Percentiles rank a stretch among this genome's conserved stretches.
Conservation (phyloP, 1,139 yeast species). For the Citeromyces siamensis region DNA sequence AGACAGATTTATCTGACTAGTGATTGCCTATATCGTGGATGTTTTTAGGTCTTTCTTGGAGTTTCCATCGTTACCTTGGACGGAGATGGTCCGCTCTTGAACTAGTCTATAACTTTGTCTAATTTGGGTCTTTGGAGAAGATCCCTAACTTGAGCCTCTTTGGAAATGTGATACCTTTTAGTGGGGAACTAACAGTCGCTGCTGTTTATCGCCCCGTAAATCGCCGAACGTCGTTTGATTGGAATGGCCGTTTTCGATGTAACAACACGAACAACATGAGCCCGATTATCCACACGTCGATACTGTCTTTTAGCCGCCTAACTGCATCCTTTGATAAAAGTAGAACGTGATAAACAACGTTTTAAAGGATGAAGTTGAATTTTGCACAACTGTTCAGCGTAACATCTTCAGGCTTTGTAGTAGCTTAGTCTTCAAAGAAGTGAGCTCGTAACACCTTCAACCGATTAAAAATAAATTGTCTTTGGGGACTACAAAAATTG, state of each 20-base stretch:
- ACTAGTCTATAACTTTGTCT: constrained; percentile 74
- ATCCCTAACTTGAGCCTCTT: constrained; percentile 64
- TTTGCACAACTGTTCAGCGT: no score
- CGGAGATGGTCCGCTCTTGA: constrained; percentile 71
- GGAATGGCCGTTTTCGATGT: constrained; percentile 94
- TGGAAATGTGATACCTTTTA: constrained; percentile 48
- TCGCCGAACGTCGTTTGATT: constrained; percentile 90
- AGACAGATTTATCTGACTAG: constrained; percentile 60
- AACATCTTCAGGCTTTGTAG: no score
- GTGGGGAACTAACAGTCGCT: constrained; percentile 76
- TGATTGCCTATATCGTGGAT: constrained; percentile 41
- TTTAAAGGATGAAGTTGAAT: no score
- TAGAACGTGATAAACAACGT: no score
- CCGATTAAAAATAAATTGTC: no score
- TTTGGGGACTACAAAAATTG: no score
- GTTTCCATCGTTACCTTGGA: constrained; percentile 51
- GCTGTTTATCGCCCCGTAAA: constrained; percentile 82
- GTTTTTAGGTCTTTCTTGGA: constrained; percentile 44
- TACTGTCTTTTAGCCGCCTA: no score
- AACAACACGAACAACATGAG: constrained; percentile 88
- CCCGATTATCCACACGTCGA: constrained; percentile 97
- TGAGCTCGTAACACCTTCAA: no score
- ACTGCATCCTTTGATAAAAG: no score
- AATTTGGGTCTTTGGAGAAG: constrained; percentile 77
- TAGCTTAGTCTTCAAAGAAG: no score